Evolutionary conservation across 2,329 filamentous ascomycete species (phyloP), one percentile per base, ranked within the genome.

Genomic region (Neofusicoccum laricinum): DNA sequence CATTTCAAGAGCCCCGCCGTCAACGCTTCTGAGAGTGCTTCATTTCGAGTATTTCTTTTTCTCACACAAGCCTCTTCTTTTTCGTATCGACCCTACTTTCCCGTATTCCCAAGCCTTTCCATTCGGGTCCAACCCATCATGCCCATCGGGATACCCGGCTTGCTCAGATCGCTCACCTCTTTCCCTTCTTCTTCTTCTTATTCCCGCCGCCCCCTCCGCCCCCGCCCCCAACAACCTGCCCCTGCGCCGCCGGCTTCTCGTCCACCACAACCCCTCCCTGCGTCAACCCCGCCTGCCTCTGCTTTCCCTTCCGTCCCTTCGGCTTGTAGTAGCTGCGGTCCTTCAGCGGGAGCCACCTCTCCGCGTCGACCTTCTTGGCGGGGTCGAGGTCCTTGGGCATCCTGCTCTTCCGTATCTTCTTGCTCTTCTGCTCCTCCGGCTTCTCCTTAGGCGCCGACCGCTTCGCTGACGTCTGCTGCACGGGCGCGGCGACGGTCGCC

Each of bases 241-340:
- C 7, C 25, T 51, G 66, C 73, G 58, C 67, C 75, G 69, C 76
- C 66, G 17, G 34, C 55, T 78, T 80, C 64, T 90, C 89, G 67
- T 93, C 91, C 70, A 84, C 88, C 21, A 92, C 90, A 12, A 89
- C 80, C 55, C 93, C 94, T 66, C 95, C 95, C 76, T 98, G 95
- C 8, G 92, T 97, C 45, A 89, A 81, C 4, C 87, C 88, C 70
- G 79, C 77, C 68, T 75, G 71, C 79, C 90, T 90, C 84, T 93
- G 90, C 84, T 92, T 94, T 63, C 92, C 91, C 84, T 97, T 96
- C 81, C 90, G 93, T 5, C 93, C 93, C 81, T 95, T 97, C 7
- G 93, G 93, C 53, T 90, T 84, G 78, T 97, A 99, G 45, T 88
- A 91, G 70, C 91, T 95, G 64, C 95, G 86, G 75, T 99, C 95